These are phyloP conservation scores for Puccinia triticina DNA, from an alignment of 1,284 basidiomycete genomes.

Conservation along the genomic window DNA sequence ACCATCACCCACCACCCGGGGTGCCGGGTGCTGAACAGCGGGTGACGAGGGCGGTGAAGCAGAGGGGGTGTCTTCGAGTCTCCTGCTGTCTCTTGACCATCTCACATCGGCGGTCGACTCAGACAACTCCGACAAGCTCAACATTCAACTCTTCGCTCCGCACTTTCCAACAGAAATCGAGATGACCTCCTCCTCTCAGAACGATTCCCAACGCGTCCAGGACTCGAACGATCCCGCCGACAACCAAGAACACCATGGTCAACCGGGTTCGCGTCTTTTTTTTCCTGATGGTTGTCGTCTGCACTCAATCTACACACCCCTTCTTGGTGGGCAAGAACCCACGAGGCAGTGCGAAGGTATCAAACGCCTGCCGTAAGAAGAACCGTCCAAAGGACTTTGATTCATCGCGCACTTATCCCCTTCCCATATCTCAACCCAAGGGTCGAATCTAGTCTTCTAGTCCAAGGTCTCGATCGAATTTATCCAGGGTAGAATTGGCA, in stretches of 20 bases:
- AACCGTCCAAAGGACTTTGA: slow-evolving; percentile 4
- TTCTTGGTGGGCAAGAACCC: not conserved
- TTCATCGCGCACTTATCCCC: not conserved
- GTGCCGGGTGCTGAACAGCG: too few relatives aligned
- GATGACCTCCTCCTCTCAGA: not conserved
- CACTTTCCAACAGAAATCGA: not conserved
- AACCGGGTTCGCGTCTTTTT: not conserved
- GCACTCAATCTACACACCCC: not conserved
- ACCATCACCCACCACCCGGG: slow-evolving; percentile 1
- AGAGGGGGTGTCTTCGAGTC: too few relatives aligned
- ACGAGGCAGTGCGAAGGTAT: not conserved
- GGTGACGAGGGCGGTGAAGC: not conserved
- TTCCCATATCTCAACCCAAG: not conserved
- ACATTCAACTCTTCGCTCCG: not conserved
- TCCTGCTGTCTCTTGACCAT: too few relatives aligned
- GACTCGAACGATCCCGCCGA: not conserved
- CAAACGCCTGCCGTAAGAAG: not conserved
- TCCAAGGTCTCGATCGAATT: not conserved
- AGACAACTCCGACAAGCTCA: not conserved
- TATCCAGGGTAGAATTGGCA: not conserved
- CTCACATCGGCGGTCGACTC: not conserved
- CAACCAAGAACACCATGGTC: not conserved
- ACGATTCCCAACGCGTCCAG: not conserved
- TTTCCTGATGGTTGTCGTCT: not conserved
- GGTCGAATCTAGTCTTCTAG: not conserved